Evolutionary conservation across 2,329 filamentous ascomycete genomes (phyloP).

Genomic region (Ophiostoma ulmi): DNA sequence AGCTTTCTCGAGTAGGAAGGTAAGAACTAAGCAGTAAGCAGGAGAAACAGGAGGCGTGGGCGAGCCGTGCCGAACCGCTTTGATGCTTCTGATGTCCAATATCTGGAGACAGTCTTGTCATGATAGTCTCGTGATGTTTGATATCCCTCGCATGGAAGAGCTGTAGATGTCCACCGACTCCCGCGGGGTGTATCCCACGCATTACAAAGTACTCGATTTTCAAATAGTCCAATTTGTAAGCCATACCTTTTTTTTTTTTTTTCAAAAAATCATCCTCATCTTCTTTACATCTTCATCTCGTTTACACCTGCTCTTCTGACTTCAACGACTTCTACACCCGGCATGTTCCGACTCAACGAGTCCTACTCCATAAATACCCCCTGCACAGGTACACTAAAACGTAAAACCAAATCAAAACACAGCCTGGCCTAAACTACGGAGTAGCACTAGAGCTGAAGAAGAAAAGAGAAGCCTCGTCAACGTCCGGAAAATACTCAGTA

Average conservation of each 20-base stretch:
- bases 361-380: constrained; percentile 1
- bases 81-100: neutral
- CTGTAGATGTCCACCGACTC: too few species aligned
- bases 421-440: neutral
- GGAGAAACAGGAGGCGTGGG: neutral
- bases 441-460: constrained; percentile 2
- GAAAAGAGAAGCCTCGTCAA: constrained; percentile 4
- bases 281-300: too few species aligned
- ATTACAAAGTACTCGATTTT: too few species aligned
- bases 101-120: neutral
- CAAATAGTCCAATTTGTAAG: too few species aligned
- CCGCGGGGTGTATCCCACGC: too few species aligned
- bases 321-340: neutral
- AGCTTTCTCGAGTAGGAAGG: neutral
- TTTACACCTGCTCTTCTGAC: neutral
- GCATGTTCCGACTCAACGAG: neutral
- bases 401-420: constrained; percentile 2
- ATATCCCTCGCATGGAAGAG: too few species aligned
- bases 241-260: too few species aligned
- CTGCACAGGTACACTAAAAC: neutral
- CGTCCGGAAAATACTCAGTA: neutral
- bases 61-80: neutral
- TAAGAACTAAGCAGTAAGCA: neutral
- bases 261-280: too few species aligned
- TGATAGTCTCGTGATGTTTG: neutral